Evolutionary conservation across 2,329 filamentous ascomycete genomes (phyloP), one percentile per base, ranked within the genome.

Genomic region (Periglandula ipomoeae): DNA sequence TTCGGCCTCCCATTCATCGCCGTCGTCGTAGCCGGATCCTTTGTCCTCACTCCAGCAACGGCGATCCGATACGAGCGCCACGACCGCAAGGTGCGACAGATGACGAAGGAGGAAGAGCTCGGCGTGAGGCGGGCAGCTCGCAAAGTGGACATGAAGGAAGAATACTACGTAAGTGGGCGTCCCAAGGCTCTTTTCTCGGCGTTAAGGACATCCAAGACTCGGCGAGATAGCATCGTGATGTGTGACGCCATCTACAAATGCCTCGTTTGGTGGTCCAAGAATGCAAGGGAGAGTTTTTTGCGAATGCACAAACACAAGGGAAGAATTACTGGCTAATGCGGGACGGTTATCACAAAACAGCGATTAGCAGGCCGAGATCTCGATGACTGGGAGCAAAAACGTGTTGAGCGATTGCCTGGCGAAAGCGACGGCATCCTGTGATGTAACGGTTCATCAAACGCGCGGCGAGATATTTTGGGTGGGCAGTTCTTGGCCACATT

Each of bases 311-410:
- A 6, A 43, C 15, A 11, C 19, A 23, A 32, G 9, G 27, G 27
- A 20, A 34, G 27, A 32, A 5, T 10, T 3, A 38, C 45, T 46
- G 47, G 38, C 34, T 42, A 23, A 47, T 23, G 24, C 20, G 20
- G n/a, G 19, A 39, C 9, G 13, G 13, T 5, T 41, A 11, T n/a
- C 3, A n/a, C 22, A 9, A 7, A 17, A 52, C 51, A 66, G 63
- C 59, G 61, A 48, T 55, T 63, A 39, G 56, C 73, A 87, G 87
- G 87, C 27, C 95, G 94, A 66, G 93, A 97, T 63, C 70, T 97
- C 52, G 91, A 98, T 61, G 79, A 89, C 62, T 98, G 93, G 93
- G 91, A 97, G 65, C 93, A 97, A 70, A 94, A 93, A 69, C 82
- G 94, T 47, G 89, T 97, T 10, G 82, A 95, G 71, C 76, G 93